Evolutionary conservation across 495 filamentous ascomycete genomes (phyloP), one percentile per base, ranked within the genome.

Genomic region (Geopyxis carbonaria): DNA sequence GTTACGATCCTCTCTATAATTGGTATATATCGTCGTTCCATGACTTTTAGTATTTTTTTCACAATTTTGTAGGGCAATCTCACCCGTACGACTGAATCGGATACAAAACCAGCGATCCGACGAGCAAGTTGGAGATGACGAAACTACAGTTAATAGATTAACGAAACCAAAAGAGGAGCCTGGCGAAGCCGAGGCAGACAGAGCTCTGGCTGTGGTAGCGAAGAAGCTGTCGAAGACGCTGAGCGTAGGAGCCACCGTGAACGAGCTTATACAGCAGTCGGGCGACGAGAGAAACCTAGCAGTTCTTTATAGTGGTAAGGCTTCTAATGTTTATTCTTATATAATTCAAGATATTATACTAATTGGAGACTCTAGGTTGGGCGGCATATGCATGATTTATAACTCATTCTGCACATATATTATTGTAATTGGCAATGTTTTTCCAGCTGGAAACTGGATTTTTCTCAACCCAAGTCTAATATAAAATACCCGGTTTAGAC

Each of bases 231-330:
- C 74, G 48, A 91, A 92, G 64, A 87, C 79, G 29, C 58, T 97
- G 50, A 95, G 89, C 57, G 89, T 93, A 14, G 75, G 74, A 38
- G 89, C 89, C 11, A 93, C 85, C 28, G 89, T 97, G 20, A 95
- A 93, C 51, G 89, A 95, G 56, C 61, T 97, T 40, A 95, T 95
- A 45, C 89, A 94, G 56, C 79, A 87, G 61, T 87, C 91, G 16
- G 83, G 75, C 8, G 91, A 95, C 61, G 86, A 89, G 64, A 68
- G 71, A 53, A 94, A 97, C 57, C 57, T 97, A 50, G 91, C 91
- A 3, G 72, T 94, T 32, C 64, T 97, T 45, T 97, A 83, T 68
- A 76, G 72, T 55, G 86, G 84, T 84, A 72, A 55, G 73, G n/a
- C n/a, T n/a, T n/a, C n/a, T n/a, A n/a, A n/a, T n/a, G n/a, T 28